These are phyloP conservation scores for Phytophthora crassamura DNA, from an alignment of 352 stramenopile species.

Conservation along the genomic window DNA sequence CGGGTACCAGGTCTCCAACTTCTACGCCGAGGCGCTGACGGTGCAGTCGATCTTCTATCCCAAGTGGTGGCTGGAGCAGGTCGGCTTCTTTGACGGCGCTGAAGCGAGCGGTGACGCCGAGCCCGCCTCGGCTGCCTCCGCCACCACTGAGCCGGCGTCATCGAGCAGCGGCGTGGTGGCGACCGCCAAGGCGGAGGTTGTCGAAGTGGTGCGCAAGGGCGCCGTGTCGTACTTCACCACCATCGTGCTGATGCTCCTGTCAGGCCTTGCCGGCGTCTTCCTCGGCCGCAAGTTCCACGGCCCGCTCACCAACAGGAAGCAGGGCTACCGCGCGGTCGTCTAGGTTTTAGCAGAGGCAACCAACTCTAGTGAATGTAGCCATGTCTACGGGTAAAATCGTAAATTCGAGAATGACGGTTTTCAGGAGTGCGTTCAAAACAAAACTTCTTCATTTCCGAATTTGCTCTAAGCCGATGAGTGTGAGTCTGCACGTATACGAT, in stretches of 20 bases:
- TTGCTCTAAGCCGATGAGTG: conserved; percentile 37
- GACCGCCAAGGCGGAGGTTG: conserved; percentile 19
- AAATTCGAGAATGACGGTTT: conserved; percentile 24
- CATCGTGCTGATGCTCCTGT: conserved; percentile 56
- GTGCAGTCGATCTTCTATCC: conserved; percentile 81
- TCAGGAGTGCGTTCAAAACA: conserved; percentile 21
- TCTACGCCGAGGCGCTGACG: conserved; percentile 47
- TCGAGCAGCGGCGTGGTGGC: conserved; percentile 24
- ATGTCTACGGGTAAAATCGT: conserved; percentile 7
- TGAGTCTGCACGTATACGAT: conserved; percentile 96
- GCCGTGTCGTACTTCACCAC: conserved; percentile 62
- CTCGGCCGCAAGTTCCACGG: conserved; percentile 65
- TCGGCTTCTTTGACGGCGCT: conserved; percentile 72
- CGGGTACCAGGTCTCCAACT: conserved; percentile 72
- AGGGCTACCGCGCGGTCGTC: conserved; percentile 57
- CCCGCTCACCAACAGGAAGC: conserved; percentile 44
- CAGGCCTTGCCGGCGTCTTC: conserved; percentile 53
- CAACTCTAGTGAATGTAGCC: conserved; percentile 11
- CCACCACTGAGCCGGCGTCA: conserved; percentile 10
- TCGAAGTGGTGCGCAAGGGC: conserved; percentile 22
- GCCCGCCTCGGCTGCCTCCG: conserved; percentile 9
- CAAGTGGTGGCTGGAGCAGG: conserved; percentile 82
- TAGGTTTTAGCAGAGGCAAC: conserved; percentile 14
- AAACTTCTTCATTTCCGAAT: conserved; percentile 20
- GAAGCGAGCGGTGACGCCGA: conserved; percentile 19